These are phyloP conservation scores for Mortierella polycephala DNA, from an alignment of 371 early-diverging fungal genomes.

Conservation along the genomic window DNA sequence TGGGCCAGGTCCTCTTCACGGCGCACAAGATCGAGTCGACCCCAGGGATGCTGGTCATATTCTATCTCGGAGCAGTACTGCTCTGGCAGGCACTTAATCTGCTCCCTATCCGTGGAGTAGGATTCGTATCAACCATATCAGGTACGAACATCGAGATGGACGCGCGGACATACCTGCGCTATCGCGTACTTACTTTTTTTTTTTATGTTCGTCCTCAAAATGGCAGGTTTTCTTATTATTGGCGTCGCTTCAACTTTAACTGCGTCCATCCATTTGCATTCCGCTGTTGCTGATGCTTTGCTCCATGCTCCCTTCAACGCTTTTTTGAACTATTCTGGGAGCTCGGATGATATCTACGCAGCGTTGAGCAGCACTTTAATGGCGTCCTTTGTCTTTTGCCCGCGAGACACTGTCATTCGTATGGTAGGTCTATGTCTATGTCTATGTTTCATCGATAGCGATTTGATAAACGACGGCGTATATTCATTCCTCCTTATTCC, in stretches of 20 bases:
- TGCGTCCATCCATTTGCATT: slow-evolving; percentile 14
- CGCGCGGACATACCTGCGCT: not conserved
- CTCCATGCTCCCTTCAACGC: slow-evolving; percentile 36
- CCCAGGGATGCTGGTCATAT: slow-evolving; percentile 34
- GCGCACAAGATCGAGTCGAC: slow-evolving; percentile 18
- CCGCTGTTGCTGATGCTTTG: slow-evolving; percentile 4
- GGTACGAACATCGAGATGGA: slow-evolving; percentile 1
- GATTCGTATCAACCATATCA: slow-evolving; percentile 14
- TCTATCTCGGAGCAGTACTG: slow-evolving; percentile 27
- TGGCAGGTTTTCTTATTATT: slow-evolving; percentile 11
- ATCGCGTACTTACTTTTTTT: slow-evolving; percentile 2
- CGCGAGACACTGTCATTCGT: slow-evolving; percentile 39
- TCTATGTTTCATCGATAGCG: too few species aligned
- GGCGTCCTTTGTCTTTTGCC: slow-evolving; percentile 46
- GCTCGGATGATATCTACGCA: slow-evolving; percentile 26
- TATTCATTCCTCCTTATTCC: not conserved
- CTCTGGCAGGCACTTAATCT: slow-evolving; percentile 32
- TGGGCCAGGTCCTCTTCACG: slow-evolving; percentile 23
- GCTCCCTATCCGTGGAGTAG: slow-evolving; percentile 21
- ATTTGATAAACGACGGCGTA: not conserved
- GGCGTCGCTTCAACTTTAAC: slow-evolving; percentile 10
- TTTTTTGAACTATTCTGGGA: slow-evolving; percentile 47
- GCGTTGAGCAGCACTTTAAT: slow-evolving; percentile 35
- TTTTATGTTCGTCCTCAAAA: not conserved
- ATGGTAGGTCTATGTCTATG: slow-evolving; percentile 19